Conservation (phyloP, 495 filamentous ascomycete genomes). For the Penicillium mononematosum region DNA sequence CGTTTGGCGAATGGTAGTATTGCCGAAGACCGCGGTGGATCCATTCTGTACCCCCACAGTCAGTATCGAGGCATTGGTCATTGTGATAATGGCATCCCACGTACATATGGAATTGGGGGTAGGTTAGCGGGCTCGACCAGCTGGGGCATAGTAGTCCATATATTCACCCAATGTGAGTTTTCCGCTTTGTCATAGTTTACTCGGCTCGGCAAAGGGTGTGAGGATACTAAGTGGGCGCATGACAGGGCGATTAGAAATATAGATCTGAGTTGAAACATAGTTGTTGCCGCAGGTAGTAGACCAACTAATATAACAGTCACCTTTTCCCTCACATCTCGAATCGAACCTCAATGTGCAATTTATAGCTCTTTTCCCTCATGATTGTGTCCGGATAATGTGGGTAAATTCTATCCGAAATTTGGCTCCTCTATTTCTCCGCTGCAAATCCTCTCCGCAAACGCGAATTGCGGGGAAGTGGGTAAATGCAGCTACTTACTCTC, state of each 20-base stretch:
- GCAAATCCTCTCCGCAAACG: neutral
- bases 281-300: neutral
- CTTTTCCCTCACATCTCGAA: neutral
- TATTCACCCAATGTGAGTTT: conserved; percentile 58
- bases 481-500: neutral
- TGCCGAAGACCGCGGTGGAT: conserved; percentile 36
- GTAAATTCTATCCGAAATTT: neutral
- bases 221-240: neutral
- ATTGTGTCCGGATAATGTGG: neutral
- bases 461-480: neutral
- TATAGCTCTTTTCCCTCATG: neutral
- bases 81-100: conserved; percentile 13
- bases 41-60: neutral
- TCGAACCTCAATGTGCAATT: neutral
- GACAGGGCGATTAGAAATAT: neutral
- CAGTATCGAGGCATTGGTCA: neutral
- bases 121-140: conserved; percentile 61
- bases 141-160: conserved; percentile 68
- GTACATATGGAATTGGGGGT: conserved; percentile 58
- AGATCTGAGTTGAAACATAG: neutral
- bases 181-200: neutral
- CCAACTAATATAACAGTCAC: neutral
- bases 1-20: conserved; percentile 68
- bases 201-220: neutral
- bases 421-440: neutral